Evolutionary conservation across 163 green algal species (phyloP), one percentile per base, ranked within the genome.

Genomic region (Coccomyxa subellipsoidea): DNA sequence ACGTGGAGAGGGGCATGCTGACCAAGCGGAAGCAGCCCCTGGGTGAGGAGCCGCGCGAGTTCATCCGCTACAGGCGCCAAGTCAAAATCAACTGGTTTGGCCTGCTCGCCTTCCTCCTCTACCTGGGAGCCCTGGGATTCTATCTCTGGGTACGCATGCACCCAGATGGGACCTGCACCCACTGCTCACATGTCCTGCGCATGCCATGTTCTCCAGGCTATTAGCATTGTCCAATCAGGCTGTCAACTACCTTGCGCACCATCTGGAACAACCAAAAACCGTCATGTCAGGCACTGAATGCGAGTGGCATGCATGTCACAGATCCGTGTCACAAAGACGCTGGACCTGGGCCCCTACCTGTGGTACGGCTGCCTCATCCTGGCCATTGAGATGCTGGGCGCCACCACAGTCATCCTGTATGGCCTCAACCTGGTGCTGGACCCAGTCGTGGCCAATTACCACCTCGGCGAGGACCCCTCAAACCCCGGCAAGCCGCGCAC

Each of bases 331-430:
- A 82, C 87, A 39, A 89, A 92, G 81, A 95, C 91, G 10, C 87
- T 95, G 38, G 89, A 92, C 82, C 90, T 94, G 83, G 92, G 91
- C 31, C 40, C 70, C 35, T 91, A 88, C 81, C 69, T 90, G 12
- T 86, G 81, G 80, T 95, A 93, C 40, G 90, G 87, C 70, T 80
- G 83, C 35, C 31, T 92, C 4, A 80, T 94, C 34, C 78, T 92
- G 54, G 86, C 83, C 54, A 72, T 90, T n/a, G 89, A 92, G 87
- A 78, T 89, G 9, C 76, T 90, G 66, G 89, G 89, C 7, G 77
- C 86, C 27, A 84, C 86, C 18, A 86, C 86, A 9, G 83, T 86
- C n/a, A 59, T 92, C 53, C 82, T 88, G 85, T 92, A 92, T 66
- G 88, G 86, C 38, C 1, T 80, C 25, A 80, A 84, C 53, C 69